Evolutionary conservation across 2,329 filamentous ascomycete genomes (phyloP).

Genomic region (Fusarium devonianum): DNA sequence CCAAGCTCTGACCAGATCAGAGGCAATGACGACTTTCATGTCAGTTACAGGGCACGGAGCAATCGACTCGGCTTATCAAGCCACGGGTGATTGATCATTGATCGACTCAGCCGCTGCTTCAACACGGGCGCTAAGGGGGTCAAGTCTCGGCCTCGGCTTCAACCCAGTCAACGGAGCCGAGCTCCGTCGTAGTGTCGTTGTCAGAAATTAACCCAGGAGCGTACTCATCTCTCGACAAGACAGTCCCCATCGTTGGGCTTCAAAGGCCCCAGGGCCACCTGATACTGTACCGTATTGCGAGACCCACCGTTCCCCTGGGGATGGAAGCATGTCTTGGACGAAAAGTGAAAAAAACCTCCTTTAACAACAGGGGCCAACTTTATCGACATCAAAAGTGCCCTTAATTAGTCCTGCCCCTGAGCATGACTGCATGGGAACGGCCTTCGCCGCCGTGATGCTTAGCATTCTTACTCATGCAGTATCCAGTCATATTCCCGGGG

Average conservation of each 20-base stretch:
- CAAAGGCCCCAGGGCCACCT: constrained; percentile 19
- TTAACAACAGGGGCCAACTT: background rate
- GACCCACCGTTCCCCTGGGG: constrained; percentile 24
- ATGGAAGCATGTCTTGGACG: constrained; percentile 10
- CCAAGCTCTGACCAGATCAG: background rate
- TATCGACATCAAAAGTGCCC: constrained; percentile 1
- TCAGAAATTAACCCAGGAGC: background rate
- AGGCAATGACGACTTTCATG: background rate
- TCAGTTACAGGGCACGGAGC: background rate
- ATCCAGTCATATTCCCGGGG: too few species aligned
- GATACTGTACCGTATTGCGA: constrained; percentile 1
- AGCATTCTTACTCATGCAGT: too few species aligned
- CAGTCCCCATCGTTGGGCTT: constrained; percentile 32
- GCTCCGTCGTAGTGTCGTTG: constrained; percentile 7
- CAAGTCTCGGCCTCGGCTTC: constrained; percentile 21
- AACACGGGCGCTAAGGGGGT: too few species aligned
- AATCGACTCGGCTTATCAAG: too few species aligned
- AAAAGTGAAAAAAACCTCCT: background rate
- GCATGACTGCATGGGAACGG: background rate
- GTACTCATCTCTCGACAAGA: background rate
- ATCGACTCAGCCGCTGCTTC: too few species aligned
- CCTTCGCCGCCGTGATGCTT: constrained; percentile 1
- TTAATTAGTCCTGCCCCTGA: background rate
- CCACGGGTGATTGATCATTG: too few species aligned
- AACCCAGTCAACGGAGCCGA: constrained; percentile 25